These are phyloP conservation scores for Backusella sp. DNA, from an alignment of 192 early-diverging fungal species.

Conservation along the genomic window DNA sequence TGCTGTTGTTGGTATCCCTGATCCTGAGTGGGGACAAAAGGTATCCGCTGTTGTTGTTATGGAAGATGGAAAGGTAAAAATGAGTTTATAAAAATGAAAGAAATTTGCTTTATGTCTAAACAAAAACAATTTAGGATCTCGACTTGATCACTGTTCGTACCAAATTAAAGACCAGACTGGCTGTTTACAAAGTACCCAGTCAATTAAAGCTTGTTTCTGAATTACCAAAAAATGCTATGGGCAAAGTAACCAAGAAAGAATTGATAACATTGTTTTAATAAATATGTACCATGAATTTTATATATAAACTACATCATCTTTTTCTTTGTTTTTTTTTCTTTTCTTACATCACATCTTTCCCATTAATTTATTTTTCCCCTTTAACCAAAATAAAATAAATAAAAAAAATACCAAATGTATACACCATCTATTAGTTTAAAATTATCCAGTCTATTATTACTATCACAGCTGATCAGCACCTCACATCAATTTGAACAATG, in stretches of 20 bases:
- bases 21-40: slow-evolving; percentile 76
- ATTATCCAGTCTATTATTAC: background rate
- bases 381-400: background rate
- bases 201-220: slow-evolving; percentile 44
- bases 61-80: slow-evolving; percentile 20
- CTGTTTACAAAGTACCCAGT: slow-evolving; percentile 77
- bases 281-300: background rate
- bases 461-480: background rate
- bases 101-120: slow-evolving; percentile 3
- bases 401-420: background rate
- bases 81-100: background rate
- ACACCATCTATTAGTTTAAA: background rate
- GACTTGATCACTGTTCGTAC: slow-evolving; percentile 24
- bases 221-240: slow-evolving; percentile 85
- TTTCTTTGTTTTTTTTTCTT: background rate
- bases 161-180: slow-evolving; percentile 57
- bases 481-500: background rate
- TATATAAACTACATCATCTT: background rate
- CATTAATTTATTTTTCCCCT: background rate
- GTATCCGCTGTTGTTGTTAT: slow-evolving; percentile 69
- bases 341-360: background rate
- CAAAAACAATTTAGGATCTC: slow-evolving; percentile 9
- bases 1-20: slow-evolving; percentile 70
- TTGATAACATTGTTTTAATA: slow-evolving; percentile 52
- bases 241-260: slow-evolving; percentile 86